Base-by-base conservation (phyloP, 2,329 filamentous ascomycete species). In the Cladosporium sp. region DNA sequence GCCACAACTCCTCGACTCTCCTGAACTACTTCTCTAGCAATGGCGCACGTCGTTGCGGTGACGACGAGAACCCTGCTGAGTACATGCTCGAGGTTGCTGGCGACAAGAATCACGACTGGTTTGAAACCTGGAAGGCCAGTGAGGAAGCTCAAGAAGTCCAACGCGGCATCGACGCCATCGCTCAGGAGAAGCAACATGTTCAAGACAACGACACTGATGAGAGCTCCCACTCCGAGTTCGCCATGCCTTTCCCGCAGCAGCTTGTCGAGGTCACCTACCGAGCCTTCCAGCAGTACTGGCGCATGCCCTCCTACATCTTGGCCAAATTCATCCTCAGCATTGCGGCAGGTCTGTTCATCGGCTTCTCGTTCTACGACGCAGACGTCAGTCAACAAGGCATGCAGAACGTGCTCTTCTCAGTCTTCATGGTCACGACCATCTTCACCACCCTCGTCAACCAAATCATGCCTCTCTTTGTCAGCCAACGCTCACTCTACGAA, bases 1-100 rank as follows among this genome's bases (percentile, higher is more conserved):
- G 89, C 41, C 77, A 82, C 43, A 87, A 93, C 52, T 88, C 88
- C 0, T 71, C 75, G 24, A 74, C 83, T 18, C 72, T 95, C n/a
- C 80, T 89, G 34, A 76, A 80, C 19, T 76, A 77, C 61, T 76
- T 76, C 64, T 47, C 50, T 29, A 58, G 60, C 22, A 52, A 64
- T 15, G 63, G 62, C 38, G 61, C 61, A 15, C 17, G 45, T 12
- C 37, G 32, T 13, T 50, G 47, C 20, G 41, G 34, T 17, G 52
- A 59, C 15, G 58, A 60, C 1, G 84, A 85, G 54, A 89, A 89
- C 58, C 86, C 86, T 0, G 86, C 86, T 1, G 86, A 90, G 67
- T 89, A 82, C 71, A 88, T 89, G 81, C 75, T 89, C n/a, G 73
- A 75, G 52, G 65, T 73, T 41, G 68, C 69, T 19, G 61, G 61